phyloP scores from a whole-genome alignment of 441 rosid species.

The Croton laevigatus region DNA sequence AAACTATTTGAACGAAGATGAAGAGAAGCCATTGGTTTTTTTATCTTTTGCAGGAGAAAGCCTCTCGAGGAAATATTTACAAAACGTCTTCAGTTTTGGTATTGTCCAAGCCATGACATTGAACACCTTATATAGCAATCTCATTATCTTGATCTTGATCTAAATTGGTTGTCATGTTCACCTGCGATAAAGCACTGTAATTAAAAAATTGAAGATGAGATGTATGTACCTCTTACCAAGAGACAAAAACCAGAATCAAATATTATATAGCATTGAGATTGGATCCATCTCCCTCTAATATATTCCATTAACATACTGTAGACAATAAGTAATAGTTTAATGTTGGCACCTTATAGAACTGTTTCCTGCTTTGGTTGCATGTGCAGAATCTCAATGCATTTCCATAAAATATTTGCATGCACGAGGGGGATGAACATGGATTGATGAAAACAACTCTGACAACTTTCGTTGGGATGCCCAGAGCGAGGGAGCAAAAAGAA shows the following conservation, averaged over 20 bases:
- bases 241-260: not conserved
- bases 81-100: not conserved
- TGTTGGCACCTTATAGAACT: not conserved
- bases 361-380: not conserved
- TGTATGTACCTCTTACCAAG: not conserved
- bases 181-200: not conserved
- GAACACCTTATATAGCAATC: not conserved
- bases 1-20: constrained; percentile 30
- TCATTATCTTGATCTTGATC: not conserved
- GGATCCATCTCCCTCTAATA: not conserved
- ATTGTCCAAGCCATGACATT: not conserved
- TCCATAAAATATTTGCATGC: not conserved
- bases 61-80: not conserved
- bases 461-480: not conserved
- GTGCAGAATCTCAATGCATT: not conserved
- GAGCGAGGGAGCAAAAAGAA: not conserved
- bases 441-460: not conserved
- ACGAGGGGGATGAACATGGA: not conserved
- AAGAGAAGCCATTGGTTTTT: constrained; percentile 2
- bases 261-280: not conserved
- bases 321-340: not conserved
- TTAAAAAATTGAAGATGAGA: constrained; percentile 1
- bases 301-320: not conserved
- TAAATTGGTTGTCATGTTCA: constrained; percentile 5
- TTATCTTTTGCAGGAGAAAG: not conserved